Evolutionary conservation across 148 eudicot genomes (phyloP).

Genomic region (Cornus kousa): DNA sequence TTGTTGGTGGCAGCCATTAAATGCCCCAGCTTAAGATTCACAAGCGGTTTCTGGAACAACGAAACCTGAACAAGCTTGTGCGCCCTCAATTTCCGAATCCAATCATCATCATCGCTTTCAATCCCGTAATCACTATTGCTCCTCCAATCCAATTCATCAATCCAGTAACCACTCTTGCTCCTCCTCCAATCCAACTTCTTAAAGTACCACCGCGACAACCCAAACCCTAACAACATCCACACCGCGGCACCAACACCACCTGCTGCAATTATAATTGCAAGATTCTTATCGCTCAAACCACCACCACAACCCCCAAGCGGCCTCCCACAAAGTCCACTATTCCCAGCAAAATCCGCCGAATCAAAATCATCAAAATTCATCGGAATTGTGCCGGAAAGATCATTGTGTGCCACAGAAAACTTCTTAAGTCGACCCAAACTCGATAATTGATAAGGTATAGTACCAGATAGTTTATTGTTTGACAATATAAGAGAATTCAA

Average conservation of each 20-base stretch:
- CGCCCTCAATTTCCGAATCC: conserved; percentile 62
- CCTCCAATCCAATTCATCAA: conserved; percentile 25
- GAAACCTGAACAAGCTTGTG: conserved; percentile 67
- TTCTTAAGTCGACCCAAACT: conserved; percentile 55
- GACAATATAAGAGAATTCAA: conserved; percentile 48
- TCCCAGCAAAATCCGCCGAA: conserved; percentile 41
- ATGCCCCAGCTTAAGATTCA: conserved; percentile 63
- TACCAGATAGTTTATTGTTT: conserved; percentile 54
- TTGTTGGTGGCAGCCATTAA: conserved; percentile 65
- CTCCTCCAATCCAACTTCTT: conserved; percentile 20
- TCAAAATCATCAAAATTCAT: conserved; percentile 20
- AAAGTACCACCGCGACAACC: conserved; percentile 76
- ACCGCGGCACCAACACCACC: conserved; percentile 67
- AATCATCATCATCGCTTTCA: conserved; percentile 36
- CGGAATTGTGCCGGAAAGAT: conserved; percentile 59
- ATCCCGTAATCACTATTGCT: conserved; percentile 34
- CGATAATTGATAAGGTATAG: conserved; percentile 49
- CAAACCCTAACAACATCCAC: conserved; percentile 53
- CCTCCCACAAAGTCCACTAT: conserved; percentile 63
- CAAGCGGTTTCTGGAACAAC: conserved; percentile 76
- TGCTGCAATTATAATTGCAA: conserved; percentile 61
- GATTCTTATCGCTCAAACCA: conserved; percentile 49
- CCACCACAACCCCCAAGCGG: conserved; percentile 54
- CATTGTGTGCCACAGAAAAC: conserved; percentile 48
- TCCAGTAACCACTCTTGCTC: conserved; percentile 38